Evolutionary conservation across 2,329 filamentous ascomycete species (phyloP).

Genomic region (Beauveria bassiana): DNA sequence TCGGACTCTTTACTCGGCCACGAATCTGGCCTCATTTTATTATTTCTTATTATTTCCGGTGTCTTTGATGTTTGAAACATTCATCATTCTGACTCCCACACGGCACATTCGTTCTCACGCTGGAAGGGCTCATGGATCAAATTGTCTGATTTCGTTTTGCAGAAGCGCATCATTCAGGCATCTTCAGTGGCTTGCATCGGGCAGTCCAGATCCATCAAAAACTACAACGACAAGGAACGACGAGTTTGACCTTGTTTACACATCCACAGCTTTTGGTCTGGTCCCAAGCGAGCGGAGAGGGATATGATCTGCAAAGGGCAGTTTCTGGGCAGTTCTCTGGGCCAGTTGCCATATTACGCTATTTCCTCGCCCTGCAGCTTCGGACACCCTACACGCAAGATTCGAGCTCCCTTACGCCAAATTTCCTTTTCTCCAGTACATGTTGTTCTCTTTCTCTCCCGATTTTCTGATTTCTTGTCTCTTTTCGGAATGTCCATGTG

Average conservation of each 20-base stretch:
- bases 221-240: not conserved
- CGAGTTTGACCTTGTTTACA: not conserved
- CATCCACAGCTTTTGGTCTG: not conserved
- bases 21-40: constrained; percentile 17
- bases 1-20: constrained; percentile 28
- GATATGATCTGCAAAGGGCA: not conserved
- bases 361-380: not conserved
- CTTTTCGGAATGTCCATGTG: constrained; percentile 9
- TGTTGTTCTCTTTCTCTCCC: constrained; percentile 12
- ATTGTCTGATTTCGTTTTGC: not conserved
- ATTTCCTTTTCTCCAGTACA: constrained; percentile 6
- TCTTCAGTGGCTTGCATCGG: not conserved
- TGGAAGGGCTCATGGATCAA: not conserved
- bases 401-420: not conserved
- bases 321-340: not conserved
- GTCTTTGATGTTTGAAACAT: constrained; percentile 9
- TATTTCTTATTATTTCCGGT: constrained; percentile 15
- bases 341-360: not conserved
- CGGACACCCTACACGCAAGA: not conserved
- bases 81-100: constrained; percentile 8
- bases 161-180: not conserved
- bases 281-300: not conserved
- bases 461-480: constrained; percentile 12
- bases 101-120: not conserved
- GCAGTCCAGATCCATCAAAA: not conserved